Percentiles rank a stretch among this genome's conserved stretches.
Evolutionary conservation across 1,139 yeast genomes (phyloP).

Genomic region (Taphrina deformans): DNA sequence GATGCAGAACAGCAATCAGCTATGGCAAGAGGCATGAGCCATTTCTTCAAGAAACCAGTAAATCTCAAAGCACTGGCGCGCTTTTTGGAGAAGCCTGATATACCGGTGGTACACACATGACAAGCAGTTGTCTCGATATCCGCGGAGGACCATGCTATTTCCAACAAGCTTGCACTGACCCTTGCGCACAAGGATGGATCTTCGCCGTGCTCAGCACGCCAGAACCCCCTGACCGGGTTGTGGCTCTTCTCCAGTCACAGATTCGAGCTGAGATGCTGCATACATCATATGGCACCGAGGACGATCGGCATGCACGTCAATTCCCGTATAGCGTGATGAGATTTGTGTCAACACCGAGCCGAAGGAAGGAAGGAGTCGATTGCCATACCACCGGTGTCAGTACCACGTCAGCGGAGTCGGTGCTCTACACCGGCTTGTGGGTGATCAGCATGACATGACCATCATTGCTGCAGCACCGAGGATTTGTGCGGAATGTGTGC

Average conservation of each 20-base stretch:
- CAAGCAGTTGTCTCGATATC: no score
- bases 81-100: background rate
- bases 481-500: background rate
- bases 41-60: slow-evolving; percentile 21
- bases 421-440: background rate
- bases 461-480: background rate
- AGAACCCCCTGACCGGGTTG: no score
- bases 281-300: background rate
- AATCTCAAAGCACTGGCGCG: slow-evolving; percentile 3
- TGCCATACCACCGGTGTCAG: background rate
- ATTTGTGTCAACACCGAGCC: background rate
- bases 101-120: background rate
- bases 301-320: background rate
- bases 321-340: background rate
- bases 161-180: no score
- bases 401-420: background rate
- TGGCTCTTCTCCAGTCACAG: no score
- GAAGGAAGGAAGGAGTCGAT: background rate
- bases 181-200: no score
- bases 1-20: slow-evolving; percentile 10
- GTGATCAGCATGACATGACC: background rate
- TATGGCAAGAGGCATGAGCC: slow-evolving; percentile 1
- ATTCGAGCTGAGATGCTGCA: background rate
- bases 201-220: no score
- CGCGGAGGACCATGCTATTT: no score